Evolutionary conservation across 2,329 filamentous ascomycete genomes (phyloP), one percentile per base, ranked within the genome.

Genomic region (Penicillium sp.): DNA sequence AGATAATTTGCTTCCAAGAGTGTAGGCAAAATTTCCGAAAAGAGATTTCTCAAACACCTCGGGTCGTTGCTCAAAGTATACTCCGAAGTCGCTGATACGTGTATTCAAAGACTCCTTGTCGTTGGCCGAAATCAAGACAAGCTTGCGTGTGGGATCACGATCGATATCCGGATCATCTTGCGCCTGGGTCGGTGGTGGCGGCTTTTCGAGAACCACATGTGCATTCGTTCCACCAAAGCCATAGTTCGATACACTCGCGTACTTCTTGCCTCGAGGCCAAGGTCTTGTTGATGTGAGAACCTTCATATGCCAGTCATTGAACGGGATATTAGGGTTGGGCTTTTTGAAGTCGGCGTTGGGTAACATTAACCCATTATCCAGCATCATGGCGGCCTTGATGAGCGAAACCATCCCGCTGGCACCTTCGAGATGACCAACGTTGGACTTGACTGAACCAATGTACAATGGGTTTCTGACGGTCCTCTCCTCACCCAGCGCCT

Each of bases 341-440:
- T 54, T 53, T 13, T 53, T 37, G 32, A 59, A 60, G 18, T 50
- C 45, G 9, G 50, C 43, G 14, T 57, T 56, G 9, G 49, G 50
- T 16, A 58, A 47, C n/a, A 59, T 38, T 2, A 53, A 35, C 0
- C 43, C 44, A n/a, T 50, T 50, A 14, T 58, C 47, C 12, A 60
- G 42, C 20, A 55, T 48, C 45, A 59, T 43, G 7, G 50, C 46
- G 2, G 50, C 44, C 41, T 63, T 64, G 7, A 63, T 59, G 10
- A 64, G 35, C 9, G 56, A 47, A n/a, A 49, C 56, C 23, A 53
- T 52, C 14, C 42, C 61, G 47, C 35, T 62, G 1, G 48, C 44
- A 14, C 50, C 50, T 31, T 52, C 50, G 15, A 47, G 26, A 35
- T 63, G 59, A 2, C 60, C 60, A 16, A 82, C 27, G 30, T 57